Base-by-base conservation (phyloP, 805 yeast genomes). In the Yamadazyma olivae region DNA sequence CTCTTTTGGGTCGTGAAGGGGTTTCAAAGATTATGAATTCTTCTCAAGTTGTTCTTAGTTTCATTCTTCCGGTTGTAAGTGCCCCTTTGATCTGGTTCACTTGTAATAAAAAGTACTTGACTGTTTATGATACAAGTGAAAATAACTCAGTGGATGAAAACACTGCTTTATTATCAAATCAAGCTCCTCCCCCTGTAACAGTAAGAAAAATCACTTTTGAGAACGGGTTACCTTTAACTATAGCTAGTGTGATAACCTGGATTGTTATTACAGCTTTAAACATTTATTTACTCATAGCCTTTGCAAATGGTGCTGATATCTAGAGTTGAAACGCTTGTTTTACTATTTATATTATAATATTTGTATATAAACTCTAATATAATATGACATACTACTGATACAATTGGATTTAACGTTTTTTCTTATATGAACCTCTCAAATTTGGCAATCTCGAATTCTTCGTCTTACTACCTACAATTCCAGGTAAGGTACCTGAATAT, bases 401-500 rank as follows among this genome's bases (percentile, higher is more conserved):
- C 24, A 21, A 21, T 12, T 21, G 10, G 8, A 21, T 21, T 25
- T 32, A 41, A 30, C 50, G 45, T 33, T 53, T 61, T 50, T 63
- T 65, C 48, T 64, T 62, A 44, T 60, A 59, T 6, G 68, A 60
- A 6, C 68, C 67, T 37, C 67, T 57, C 17, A 66, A 59, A 30
- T 61, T 63, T 13, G 70, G 63, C 40, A 66, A 53, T 39, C 71
- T 57, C 24, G 42, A 22, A 6, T 43, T 32, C 23, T 44, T 51
- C 2, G 41, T 40, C 32, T 53, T 50, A 10, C 50, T 36, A 21
- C 62, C 43, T 27, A 70, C 47, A 3, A 70, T 55, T 2, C 85
- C 83, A 1, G 96, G 96, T 51, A 90, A 69, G 1, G 83, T 72
- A 31, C 97, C 97, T 24, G 75, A 63, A 51, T 86, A 89, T 45